These are phyloP conservation scores for Pichia nanzhaoensis DNA, from an alignment of 805 yeast genomes.

Conservation along the genomic window DNA sequence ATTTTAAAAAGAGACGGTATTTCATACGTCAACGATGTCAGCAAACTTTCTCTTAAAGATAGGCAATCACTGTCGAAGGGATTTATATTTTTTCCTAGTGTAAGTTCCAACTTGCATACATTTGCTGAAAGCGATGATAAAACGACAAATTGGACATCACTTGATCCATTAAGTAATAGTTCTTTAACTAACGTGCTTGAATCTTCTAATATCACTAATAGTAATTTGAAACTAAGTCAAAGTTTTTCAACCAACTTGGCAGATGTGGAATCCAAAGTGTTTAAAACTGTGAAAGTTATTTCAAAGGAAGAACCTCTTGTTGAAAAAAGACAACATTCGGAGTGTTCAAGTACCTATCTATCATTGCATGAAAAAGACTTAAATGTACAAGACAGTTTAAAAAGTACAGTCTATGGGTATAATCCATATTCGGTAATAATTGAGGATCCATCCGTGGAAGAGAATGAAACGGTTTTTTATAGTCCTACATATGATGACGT, in stretches of 20 bases:
- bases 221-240: no score
- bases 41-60: constrained; percentile 8
- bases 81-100: constrained; percentile 21
- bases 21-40: constrained; percentile 16
- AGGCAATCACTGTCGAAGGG: constrained; percentile 8
- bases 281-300: neutral
- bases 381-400: constrained; percentile 4
- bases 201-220: no score
- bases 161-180: neutral
- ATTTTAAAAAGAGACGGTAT: constrained; percentile 20
- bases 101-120: constrained; percentile 15
- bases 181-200: neutral
- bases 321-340: neutral
- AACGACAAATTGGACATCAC: constrained; percentile 7
- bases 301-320: neutral
- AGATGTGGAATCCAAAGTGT: no score
- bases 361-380: constrained; percentile 6
- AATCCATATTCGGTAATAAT: constrained; percentile 4
- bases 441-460: neutral
- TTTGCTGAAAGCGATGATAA: neutral
- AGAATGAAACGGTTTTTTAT: neutral
- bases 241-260: no score
- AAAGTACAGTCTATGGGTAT: neutral
- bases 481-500: neutral
- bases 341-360: constrained; percentile 12